phyloP scores from a whole-genome alignment of 805 yeast species.

The Lipomyces orientalis region DNA sequence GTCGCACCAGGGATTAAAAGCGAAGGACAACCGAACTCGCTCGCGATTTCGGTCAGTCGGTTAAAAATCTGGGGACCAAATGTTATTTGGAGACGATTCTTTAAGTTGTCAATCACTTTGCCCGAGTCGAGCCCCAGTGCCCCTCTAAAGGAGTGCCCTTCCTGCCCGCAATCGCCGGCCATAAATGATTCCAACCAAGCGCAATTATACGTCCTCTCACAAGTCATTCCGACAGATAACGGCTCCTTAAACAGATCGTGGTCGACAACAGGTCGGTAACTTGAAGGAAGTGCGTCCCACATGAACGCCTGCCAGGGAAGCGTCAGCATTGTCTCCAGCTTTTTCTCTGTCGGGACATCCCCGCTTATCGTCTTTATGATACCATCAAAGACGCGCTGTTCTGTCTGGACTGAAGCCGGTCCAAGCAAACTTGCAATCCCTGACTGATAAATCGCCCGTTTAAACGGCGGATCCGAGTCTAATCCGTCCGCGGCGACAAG shows the following conservation, averaged over 20 bases:
- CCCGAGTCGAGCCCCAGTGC: no score
- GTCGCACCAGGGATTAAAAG: neutral
- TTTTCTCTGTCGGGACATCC: neutral
- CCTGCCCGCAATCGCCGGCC: constrained; percentile 23
- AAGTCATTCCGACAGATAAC: constrained; percentile 14
- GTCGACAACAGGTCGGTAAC: constrained; percentile 11
- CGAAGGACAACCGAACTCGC: neutral
- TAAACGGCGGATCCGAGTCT: constrained; percentile 11
- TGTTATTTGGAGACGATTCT: no score
- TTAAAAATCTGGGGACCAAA: no score
- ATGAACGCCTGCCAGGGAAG: neutral
- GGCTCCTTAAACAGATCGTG: constrained; percentile 15
- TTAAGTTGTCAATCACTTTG: no score
- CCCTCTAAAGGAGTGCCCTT: no score
- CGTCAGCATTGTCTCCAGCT: constrained; percentile 9
- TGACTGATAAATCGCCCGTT: constrained; percentile 22
- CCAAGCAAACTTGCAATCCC: constrained; percentile 25
- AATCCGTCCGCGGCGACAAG: constrained; percentile 4
- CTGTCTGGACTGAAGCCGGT: constrained; percentile 1
- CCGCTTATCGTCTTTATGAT: no score
- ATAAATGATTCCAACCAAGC: constrained; percentile 24
- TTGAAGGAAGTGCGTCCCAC: no score
- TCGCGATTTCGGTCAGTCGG: no score
- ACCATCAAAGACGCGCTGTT: constrained; percentile 24
- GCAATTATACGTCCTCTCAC: constrained; percentile 18